phyloP scores from a whole-genome alignment of 495 filamentous ascomycete species.

The Lophiostoma macrostomum region DNA sequence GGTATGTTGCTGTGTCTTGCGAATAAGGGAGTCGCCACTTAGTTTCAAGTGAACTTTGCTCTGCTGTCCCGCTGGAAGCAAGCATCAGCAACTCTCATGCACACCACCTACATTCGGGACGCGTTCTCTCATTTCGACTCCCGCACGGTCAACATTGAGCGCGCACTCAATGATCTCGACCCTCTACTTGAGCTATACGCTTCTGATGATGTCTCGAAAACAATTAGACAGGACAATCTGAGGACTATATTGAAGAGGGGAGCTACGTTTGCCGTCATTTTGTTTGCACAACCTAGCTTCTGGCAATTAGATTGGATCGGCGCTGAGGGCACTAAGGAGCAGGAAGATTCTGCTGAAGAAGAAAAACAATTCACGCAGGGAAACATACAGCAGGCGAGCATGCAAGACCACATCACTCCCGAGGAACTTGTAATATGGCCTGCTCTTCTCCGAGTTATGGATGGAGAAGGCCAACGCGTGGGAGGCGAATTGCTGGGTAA shows the following conservation, averaged over 20 bases:
- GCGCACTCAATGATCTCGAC: slow-evolving; percentile 13
- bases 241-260: slow-evolving; percentile 4
- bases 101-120: slow-evolving; percentile 14
- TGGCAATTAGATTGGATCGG: slow-evolving; percentile 16
- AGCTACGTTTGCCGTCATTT: slow-evolving; percentile 14
- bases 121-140: slow-evolving; percentile 21
- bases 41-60: slow-evolving; percentile 5
- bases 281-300: slow-evolving; percentile 11
- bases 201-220: not conserved
- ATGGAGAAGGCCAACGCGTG: slow-evolving; percentile 3
- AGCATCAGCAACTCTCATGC: slow-evolving; percentile 16
- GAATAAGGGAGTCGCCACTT: no score
- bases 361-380: not conserved
- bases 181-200: slow-evolving; percentile 4
- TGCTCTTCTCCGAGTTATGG: slow-evolving; percentile 2
- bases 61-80: slow-evolving; percentile 17
- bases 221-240: slow-evolving; percentile 1
- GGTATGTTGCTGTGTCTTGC: no score
- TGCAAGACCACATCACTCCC: not conserved
- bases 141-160: slow-evolving; percentile 16
- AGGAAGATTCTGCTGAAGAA: not conserved
- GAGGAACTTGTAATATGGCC: slow-evolving; percentile 7
- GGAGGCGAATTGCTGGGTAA: not conserved
- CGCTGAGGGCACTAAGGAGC: not conserved
- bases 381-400: not conserved